phyloP scores from a whole-genome alignment of 2,329 filamentous ascomycete genomes.

The Aureobasidium sp. region DNA sequence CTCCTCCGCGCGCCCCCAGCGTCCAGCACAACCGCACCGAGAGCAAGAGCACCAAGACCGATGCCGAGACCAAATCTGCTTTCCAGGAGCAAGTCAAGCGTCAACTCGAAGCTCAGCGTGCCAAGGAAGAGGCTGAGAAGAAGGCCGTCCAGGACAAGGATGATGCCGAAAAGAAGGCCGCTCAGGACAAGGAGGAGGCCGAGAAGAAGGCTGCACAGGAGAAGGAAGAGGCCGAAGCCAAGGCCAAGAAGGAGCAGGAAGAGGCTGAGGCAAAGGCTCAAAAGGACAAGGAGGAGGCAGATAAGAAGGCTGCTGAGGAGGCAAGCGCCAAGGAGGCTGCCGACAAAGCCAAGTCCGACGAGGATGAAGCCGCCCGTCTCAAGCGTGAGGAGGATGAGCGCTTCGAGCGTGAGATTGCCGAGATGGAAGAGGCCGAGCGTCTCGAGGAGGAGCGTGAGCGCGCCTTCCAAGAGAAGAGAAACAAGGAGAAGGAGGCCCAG shows the following conservation, averaged over 20 bases:
- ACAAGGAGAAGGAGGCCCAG: slow-evolving; percentile 46
- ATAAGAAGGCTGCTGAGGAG: slow-evolving; percentile 24
- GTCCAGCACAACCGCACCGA: slow-evolving; percentile 65
- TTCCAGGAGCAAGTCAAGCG: slow-evolving; percentile 64
- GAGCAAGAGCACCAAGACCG: slow-evolving; percentile 63
- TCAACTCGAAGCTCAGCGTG: slow-evolving; percentile 35
- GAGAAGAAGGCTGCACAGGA: slow-evolving; percentile 26
- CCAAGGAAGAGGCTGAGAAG: slow-evolving; percentile 32
- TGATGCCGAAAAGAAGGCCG: slow-evolving; percentile 19
- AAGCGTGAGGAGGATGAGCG: slow-evolving; percentile 37
- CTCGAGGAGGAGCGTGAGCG: slow-evolving; percentile 59
- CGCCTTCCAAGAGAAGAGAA: slow-evolving; percentile 66
- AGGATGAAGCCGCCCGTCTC: slow-evolving; percentile 27
- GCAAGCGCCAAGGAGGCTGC: slow-evolving; percentile 24
- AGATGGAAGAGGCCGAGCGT: slow-evolving; percentile 45
- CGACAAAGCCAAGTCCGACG: slow-evolving; percentile 22
- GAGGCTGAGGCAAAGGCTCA: slow-evolving; percentile 28
- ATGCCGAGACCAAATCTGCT: slow-evolving; percentile 54
- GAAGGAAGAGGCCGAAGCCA: slow-evolving; percentile 21
- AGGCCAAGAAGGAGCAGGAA: slow-evolving; percentile 32
- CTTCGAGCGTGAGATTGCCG: slow-evolving; percentile 55
- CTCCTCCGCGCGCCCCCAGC: slow-evolving; percentile 66
- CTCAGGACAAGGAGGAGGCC: slow-evolving; percentile 30
- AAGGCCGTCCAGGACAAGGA: slow-evolving; percentile 29
- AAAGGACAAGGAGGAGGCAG: slow-evolving; percentile 23